Evolutionary conservation across 306 rosid species (phyloP).

Genomic region (Prunus salicina): DNA sequence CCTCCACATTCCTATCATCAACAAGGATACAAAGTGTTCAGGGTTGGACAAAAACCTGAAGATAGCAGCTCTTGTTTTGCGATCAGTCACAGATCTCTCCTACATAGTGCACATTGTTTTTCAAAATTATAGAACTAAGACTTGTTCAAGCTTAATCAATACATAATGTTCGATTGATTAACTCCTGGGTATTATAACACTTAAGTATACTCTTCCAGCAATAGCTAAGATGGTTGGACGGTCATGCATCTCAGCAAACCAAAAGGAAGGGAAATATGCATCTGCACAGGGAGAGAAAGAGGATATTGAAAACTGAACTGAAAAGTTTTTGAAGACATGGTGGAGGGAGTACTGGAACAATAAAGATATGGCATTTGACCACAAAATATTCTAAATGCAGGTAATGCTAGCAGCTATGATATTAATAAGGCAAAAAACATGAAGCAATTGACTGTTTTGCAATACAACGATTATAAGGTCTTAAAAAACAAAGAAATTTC

Average conservation of each 20-base stretch:
- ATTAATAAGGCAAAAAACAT: too few relatives aligned
- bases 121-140: not conserved
- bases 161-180: not conserved
- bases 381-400: too few relatives aligned
- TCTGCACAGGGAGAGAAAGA: too few relatives aligned
- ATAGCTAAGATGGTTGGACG: not conserved
- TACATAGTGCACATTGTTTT: slow-evolving; percentile 16
- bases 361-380: too few relatives aligned
- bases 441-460: too few relatives aligned
- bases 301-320: too few relatives aligned
- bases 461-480: too few relatives aligned
- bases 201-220: not conserved
- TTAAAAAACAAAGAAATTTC: too few relatives aligned
- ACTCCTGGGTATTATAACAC: not conserved
- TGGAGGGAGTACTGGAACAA: too few relatives aligned
- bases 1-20: slow-evolving; percentile 28
- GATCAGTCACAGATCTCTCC: slow-evolving; percentile 25
- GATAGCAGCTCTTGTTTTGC: slow-evolving; percentile 17
- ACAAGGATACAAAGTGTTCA: slow-evolving; percentile 12
- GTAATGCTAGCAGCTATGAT: too few relatives aligned
- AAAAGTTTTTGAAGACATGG: too few relatives aligned
- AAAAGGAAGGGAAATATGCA: too few relatives aligned
- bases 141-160: not conserved
- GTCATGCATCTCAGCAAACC: not conserved
- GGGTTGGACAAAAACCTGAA: slow-evolving; percentile 26